Base-by-base conservation (phyloP, 2,329 filamentous ascomycete genomes). In the Camillea tinctor region DNA sequence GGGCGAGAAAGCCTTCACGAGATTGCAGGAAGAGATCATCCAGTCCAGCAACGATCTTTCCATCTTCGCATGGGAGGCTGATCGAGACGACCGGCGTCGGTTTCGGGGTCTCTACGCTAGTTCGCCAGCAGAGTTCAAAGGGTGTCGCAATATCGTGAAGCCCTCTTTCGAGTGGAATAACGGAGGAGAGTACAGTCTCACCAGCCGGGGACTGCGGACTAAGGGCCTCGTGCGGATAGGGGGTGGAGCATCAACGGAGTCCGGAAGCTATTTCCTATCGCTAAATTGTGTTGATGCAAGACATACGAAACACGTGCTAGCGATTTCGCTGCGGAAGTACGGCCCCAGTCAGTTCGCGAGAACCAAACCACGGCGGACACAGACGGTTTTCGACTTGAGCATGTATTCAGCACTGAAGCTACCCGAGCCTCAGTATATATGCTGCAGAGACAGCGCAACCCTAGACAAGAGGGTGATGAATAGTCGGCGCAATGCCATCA, bases 1-100 rank as follows among this genome's bases (percentile, higher is more conserved):
- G 52, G 67, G 66, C 52, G 54, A 60, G 55, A 68, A 67, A 23
- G 66, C 66, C 1, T 70, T 69, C 54, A 58, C 55, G 4, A 62
- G 67, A 8, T 26, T 70, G 3, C 66, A 70, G 50, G 64, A 69
- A 20, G 64, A 67, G 50, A 69, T 70, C 36, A 62, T 69, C 17
- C 56, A 56, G 40, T 64, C 64, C 0, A 68, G 64, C 50, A 64
- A 68, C 48, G 66, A 68, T 26, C 61, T 66, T 19, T 66, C 68
- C 8, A 66, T 68, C 44, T 68, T 69, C 49, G 66, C 68, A 17
- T 69, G 66, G 66, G 66, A 59, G 5, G 58, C 68, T 4, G 50
- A 63, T 1, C 52, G 56, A 8, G 44, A 50, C 7, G 66, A 69
- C 22, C 30, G 44, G 11, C 64, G 66, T 3, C 44, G 55, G 20